Evolutionary conservation across 441 rosid species (phyloP), one percentile per base, ranked within the genome.

Genomic region (Gossypium laxum): DNA sequence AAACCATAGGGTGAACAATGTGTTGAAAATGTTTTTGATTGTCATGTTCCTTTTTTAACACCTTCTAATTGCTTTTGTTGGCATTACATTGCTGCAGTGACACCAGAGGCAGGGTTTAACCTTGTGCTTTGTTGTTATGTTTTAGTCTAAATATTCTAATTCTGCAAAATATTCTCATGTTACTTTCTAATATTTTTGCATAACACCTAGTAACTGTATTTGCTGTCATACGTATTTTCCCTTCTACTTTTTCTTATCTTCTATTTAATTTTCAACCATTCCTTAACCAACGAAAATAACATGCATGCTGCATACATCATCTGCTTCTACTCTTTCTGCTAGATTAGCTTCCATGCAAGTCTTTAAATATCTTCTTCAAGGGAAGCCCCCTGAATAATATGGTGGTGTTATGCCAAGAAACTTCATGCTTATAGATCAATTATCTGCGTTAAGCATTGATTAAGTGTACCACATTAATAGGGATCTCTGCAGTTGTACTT

Each of bases 361-460:
- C 57, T 18, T 52, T 5, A 54, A 54, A 1, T 54, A 18, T 19
- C 12, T 54, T 52, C 26, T 18, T 7, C 4, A 54, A 76, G 69
- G 41, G 62, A 67, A 60, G 43, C 48, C 70, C 64, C 63, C 24
- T 66, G 14, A 69, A 67, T 59, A 15, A 24, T 52, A 11, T 0
- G 59, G 59, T 4, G 38, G 59, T 34, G 3, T 4, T 43, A 52
- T 14, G 10, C 22, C 8, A 38, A 63, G 30, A 11, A 18, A 60
- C 57, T 26, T 38, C 28, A 41, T 69, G 63, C 64, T 32, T 18
- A 66, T 67, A 47, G 58, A 62, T 41, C 22, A 19, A 22, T 1
- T 50, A 51, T 54, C 55, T 58, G 70, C 48, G 67, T 47, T 45
- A 26, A 62, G 61, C 18, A 62, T 45, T 50, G 64, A 58, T 76